Evolutionary conservation across 441 rosid genomes (phyloP), one percentile per base, ranked within the genome.

Genomic region (Euphorbia schlechtendalii): DNA sequence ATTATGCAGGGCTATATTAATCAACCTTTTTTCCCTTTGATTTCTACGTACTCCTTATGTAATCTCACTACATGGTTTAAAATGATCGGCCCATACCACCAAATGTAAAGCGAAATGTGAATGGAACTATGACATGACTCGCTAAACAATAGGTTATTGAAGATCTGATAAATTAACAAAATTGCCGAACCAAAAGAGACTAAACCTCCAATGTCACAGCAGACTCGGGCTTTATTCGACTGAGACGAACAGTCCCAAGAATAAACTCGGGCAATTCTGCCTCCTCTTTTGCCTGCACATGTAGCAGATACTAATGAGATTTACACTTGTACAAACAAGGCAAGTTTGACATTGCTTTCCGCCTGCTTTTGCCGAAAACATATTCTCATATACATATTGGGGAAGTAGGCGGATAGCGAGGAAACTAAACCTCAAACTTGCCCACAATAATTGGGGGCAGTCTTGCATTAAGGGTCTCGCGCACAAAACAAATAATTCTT

Each of bases 201-300:
- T 65, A 84, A 66, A 61, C 89, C 80, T 81, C 85, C 73, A 89
- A 78, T 13, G 76, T 76, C 40, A 76, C 65, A 5, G 99, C 98
- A 36, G 96, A 67, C 9, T 94, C 98, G 0, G 76, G 79, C 80
- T 69, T 84, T 71, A 94, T 73, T 18, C 90, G 87, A 69, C 86
- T 91, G 46, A 94, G 80, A 61, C 96, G 83, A 38, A 89, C 99
- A 3, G 98, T 89, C 54, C 99, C 99, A 58, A 91, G 92, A 72
- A 94, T 76, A 82, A 82, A 94, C 80, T 94, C 99, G 0, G 99
- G 99, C 80, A 94, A 72, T 63, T 94, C 98, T 15, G 45, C 71
- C 71, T 81, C 96, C 73, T 91, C 98, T 64, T 75, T 89, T 66
- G 84, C 98, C 99, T 90, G 93, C 78, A 78, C 52, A 63, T 13